Evolutionary conservation across 164 flowering plant species (phyloP).

Genomic region (Berberis vulgaris): DNA sequence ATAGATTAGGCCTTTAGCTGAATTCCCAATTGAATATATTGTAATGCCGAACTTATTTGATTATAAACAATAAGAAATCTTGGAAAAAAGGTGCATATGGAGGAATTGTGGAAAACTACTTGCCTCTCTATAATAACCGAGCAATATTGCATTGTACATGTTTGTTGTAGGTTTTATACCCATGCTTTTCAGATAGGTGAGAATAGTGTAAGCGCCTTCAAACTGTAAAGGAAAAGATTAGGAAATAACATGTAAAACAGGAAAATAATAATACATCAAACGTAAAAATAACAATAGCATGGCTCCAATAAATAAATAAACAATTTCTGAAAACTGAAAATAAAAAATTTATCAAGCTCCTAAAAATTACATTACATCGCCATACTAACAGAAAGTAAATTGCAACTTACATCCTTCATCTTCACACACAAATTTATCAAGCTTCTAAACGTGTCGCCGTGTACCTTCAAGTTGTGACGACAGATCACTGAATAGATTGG

Average conservation of each 20-base stretch:
- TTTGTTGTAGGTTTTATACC: slow-evolving; percentile 41
- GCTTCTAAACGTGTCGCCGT: slow-evolving; percentile 51
- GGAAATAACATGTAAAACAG: neutral
- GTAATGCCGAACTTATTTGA: no score
- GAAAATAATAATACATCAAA: no score
- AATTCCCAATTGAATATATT: no score
- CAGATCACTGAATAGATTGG: slow-evolving; percentile 48
- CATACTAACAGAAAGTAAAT: neutral
- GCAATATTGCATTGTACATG: slow-evolving; percentile 78
- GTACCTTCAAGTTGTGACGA: slow-evolving; percentile 39
- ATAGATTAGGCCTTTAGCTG: no score
- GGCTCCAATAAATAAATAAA: no score
- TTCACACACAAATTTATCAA: slow-evolving; percentile 55
- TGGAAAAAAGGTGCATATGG: neutral
- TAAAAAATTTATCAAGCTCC: no score
- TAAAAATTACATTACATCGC: no score
- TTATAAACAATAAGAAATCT: neutral
- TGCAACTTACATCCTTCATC: slow-evolving; percentile 79
- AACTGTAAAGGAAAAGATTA: slow-evolving; percentile 38
- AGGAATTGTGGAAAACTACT: slow-evolving; percentile 3
- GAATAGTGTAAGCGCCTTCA: slow-evolving; percentile 64
- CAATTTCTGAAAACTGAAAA: no score
- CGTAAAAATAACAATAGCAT: no score
- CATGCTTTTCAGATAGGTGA: slow-evolving; percentile 42
- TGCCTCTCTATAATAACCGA: slow-evolving; percentile 75